Conservation (phyloP, 768 basidiomycete genomes). For the Termitomyces eurrhizus region DNA sequence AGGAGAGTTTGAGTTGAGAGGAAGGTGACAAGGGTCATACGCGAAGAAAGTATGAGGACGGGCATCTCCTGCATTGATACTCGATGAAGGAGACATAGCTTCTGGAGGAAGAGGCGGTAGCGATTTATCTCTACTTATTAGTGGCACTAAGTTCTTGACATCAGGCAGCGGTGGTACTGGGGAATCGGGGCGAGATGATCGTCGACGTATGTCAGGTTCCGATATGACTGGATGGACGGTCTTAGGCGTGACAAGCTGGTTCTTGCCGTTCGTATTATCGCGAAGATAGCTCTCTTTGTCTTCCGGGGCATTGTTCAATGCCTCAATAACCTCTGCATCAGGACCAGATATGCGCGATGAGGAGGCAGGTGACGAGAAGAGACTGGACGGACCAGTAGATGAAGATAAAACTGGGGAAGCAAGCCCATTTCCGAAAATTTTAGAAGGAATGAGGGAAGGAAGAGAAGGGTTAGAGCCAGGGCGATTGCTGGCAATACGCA, state of each 20-base stretch:
- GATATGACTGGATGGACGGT: constrained; percentile 53
- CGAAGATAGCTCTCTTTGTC: constrained; percentile 36
- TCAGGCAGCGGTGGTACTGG: constrained; percentile 26
- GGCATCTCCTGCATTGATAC: constrained; percentile 31
- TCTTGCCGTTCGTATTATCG: constrained; percentile 31
- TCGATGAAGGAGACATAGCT: constrained; percentile 35
- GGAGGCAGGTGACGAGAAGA: constrained; percentile 72
- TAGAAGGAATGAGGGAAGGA: constrained; percentile 54
- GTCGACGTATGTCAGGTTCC: constrained; percentile 59
- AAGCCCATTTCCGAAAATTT: constrained; percentile 31
- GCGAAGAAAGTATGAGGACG: constrained; percentile 67
- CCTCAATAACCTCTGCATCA: constrained; percentile 49
- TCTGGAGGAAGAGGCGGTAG: constrained; percentile 71
- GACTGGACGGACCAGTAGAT: constrained; percentile 74
- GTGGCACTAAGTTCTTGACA: constrained; percentile 12
- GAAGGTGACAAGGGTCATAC: constrained; percentile 50
- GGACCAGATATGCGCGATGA: constrained; percentile 63
- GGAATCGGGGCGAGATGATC: constrained; percentile 28
- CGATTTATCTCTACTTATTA: constrained; percentile 57
- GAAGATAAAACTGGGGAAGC: constrained; percentile 66
- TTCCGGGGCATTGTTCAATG: constrained; percentile 37
- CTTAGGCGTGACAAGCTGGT: constrained; percentile 25
- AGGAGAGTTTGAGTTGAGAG: constrained; percentile 37
- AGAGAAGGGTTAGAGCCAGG: constrained; percentile 71
- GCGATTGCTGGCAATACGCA: constrained; percentile 36